These are phyloP conservation scores for Phyllachora maydis DNA, from an alignment of 2,329 filamentous ascomycete species.

Conservation along the genomic window DNA sequence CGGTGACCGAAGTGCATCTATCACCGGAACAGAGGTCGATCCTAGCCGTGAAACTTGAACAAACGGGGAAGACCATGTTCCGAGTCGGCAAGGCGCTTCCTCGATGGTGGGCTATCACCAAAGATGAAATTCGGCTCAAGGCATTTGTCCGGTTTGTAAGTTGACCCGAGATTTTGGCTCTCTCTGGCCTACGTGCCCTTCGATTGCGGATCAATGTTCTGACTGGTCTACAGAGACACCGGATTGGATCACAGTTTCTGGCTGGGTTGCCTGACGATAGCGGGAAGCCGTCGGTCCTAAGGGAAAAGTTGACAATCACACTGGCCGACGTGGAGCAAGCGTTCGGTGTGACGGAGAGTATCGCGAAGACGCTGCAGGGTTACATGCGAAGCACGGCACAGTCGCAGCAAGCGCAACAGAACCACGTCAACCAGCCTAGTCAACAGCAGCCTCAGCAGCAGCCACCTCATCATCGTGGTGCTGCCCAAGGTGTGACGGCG, in stretches of 20 bases:
- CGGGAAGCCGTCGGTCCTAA: slow-evolving; percentile 21
- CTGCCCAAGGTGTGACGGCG: slow-evolving; percentile 9
- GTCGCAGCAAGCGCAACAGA: slow-evolving; percentile 6
- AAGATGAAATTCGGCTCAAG: slow-evolving; percentile 25
- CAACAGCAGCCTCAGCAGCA: no score
- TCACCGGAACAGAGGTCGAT: slow-evolving; percentile 20
- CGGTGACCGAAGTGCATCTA: slow-evolving; percentile 24
- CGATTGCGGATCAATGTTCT: not conserved
- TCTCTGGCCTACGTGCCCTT: no score
- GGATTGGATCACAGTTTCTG: slow-evolving; percentile 28
- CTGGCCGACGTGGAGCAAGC: slow-evolving; percentile 27
- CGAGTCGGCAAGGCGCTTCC: slow-evolving; percentile 21
- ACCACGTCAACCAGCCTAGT: slow-evolving; percentile 11
- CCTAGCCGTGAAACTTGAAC: slow-evolving; percentile 19
- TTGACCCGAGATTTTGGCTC: no score
- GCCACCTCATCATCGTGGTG: slow-evolving; percentile 6
- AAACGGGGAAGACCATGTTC: slow-evolving; percentile 18
- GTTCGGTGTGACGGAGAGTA: slow-evolving; percentile 24
- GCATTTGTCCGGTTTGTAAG: slow-evolving; percentile 32
- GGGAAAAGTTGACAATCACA: slow-evolving; percentile 28
- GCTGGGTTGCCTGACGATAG: slow-evolving; percentile 30
- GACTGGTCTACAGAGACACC: slow-evolving; percentile 13
- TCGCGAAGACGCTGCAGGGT: slow-evolving; percentile 23
- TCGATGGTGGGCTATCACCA: slow-evolving; percentile 25
- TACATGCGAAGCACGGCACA: no score